phyloP scores from a whole-genome alignment of 495 filamentous ascomycete genomes.

The Xylaria flabelliformis region DNA sequence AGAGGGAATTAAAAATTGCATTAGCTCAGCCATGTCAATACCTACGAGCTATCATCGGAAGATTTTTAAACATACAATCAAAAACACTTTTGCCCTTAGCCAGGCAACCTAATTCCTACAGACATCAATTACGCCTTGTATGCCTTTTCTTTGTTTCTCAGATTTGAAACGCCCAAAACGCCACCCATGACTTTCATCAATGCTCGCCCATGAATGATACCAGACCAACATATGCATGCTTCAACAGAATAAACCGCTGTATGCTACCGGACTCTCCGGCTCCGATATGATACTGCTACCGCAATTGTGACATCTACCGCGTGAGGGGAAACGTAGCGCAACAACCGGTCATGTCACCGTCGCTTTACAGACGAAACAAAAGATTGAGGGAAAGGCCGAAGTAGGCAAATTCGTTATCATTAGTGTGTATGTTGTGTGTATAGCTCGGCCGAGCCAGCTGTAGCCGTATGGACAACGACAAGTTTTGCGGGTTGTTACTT shows the following conservation, averaged over 20 bases:
- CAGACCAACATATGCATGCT: conserved; percentile 22
- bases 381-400: not conserved
- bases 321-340: not conserved
- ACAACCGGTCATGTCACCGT: not conserved
- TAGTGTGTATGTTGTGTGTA: not conserved
- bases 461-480: not conserved
- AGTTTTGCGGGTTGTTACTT: not conserved
- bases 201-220: conserved; percentile 25
- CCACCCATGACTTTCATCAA: conserved; percentile 21
- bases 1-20: not conserved
- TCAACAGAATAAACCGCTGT: conserved; percentile 14
- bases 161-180: conserved; percentile 20
- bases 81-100: not conserved
- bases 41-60: conserved; percentile 2
- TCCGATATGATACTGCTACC: not conserved
- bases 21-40: not conserved
- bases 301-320: conserved; percentile 10
- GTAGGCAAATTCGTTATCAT: conserved; percentile 11
- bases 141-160: conserved; percentile 22
- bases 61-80: not conserved
- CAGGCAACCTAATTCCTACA: conserved; percentile 15
- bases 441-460: conserved; percentile 8
- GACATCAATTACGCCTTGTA: conserved; percentile 18
- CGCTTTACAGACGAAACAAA: conserved; percentile 8
- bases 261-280: not conserved